These are phyloP conservation scores for Botryotinia calthae DNA, from an alignment of 2,329 filamentous ascomycete genomes.

Conservation along the genomic window DNA sequence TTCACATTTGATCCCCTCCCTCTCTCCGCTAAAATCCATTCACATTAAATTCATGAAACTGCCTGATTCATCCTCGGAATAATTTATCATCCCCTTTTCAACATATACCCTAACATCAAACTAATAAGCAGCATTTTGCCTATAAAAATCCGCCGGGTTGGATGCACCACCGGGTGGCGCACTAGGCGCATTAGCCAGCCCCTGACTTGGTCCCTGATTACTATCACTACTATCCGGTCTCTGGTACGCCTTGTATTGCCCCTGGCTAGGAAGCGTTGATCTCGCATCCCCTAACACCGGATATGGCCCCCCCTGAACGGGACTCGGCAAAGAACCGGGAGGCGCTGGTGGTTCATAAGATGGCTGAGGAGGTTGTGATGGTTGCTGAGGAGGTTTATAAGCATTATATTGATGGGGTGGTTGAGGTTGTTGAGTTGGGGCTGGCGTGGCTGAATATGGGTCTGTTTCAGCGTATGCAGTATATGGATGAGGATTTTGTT, in stretches of 20 bases:
- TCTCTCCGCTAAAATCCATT: background rate
- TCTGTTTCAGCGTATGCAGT: slow-evolving; percentile 35
- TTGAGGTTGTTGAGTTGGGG: slow-evolving; percentile 26
- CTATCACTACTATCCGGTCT: slow-evolving; percentile 34
- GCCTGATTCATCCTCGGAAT: background rate
- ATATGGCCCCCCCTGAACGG: slow-evolving; percentile 31
- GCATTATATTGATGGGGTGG: slow-evolving; percentile 35
- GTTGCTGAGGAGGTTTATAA: slow-evolving; percentile 33
- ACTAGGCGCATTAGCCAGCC: slow-evolving; percentile 43
- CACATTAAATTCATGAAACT: background rate
- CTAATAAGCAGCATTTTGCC: slow-evolving; percentile 43
- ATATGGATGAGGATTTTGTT: slow-evolving; percentile 42
- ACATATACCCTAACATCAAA: background rate
- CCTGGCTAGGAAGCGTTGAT: slow-evolving; percentile 48
- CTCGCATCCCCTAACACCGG: slow-evolving; percentile 45
- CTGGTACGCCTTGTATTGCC: slow-evolving; percentile 58
- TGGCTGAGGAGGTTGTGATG: slow-evolving; percentile 26
- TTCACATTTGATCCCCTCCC: background rate
- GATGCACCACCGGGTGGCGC: slow-evolving; percentile 41
- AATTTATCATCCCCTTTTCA: background rate
- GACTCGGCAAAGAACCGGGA: slow-evolving; percentile 32
- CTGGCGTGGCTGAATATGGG: slow-evolving; percentile 30
- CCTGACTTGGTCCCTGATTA: slow-evolving; percentile 26
- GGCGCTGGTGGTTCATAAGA: slow-evolving; percentile 35
- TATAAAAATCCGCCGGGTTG: slow-evolving; percentile 52